A percentile compares a stretch with the other conserved stretches of the same genome.
Evolutionary conservation across 257 asterid species (phyloP).

Genomic region (Petunia secreta): DNA sequence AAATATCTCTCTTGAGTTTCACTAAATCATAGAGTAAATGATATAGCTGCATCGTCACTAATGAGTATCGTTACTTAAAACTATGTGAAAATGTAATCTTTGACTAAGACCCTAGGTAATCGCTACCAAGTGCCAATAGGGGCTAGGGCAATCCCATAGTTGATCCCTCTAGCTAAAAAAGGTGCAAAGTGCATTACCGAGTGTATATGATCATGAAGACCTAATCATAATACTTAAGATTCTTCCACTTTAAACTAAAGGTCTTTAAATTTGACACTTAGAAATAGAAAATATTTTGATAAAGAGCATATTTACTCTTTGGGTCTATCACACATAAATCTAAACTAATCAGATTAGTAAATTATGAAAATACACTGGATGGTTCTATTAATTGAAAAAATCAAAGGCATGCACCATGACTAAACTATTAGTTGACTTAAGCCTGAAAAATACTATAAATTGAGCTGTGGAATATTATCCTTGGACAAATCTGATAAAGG

Average conservation of each 20-base stretch:
- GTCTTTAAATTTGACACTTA: no score
- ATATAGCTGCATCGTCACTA: slow-evolving; percentile 16
- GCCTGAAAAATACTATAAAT: neutral
- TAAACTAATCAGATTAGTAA: no score
- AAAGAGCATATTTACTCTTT: no score
- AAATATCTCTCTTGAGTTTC: neutral
- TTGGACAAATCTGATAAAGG: neutral
- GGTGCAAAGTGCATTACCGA: neutral
- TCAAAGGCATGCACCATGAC: neutral
- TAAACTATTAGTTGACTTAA: neutral
- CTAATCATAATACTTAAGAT: neutral
- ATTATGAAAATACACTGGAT: no score
- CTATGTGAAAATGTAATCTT: neutral
- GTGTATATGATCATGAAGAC: neutral
- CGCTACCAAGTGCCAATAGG: neutral
- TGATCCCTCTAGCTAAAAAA: neutral
- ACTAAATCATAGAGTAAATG: neutral
- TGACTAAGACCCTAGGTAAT: neutral
- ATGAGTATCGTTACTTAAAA: neutral
- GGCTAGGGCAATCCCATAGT: neutral
- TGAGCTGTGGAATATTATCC: slow-evolving; percentile 1
- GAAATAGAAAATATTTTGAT: no score
- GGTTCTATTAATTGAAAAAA: no score
- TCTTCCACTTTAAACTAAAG: no score
- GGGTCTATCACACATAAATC: no score